phyloP scores from a whole-genome alignment of 371 early-diverging fungal genomes.

The Sporodiniella umbellata region DNA sequence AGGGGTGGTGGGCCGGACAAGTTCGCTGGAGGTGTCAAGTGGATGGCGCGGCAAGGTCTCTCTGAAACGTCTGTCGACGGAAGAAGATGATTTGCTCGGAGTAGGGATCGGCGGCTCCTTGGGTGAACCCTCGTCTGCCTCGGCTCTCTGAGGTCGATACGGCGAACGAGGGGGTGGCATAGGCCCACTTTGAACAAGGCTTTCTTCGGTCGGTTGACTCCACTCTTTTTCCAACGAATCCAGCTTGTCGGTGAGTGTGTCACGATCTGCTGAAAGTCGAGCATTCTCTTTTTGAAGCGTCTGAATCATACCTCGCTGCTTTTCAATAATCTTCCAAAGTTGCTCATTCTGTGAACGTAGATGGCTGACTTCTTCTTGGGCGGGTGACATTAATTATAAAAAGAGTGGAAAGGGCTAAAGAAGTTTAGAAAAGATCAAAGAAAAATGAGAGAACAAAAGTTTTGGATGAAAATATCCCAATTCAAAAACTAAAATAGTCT shows the following conservation, averaged over 20 bases:
- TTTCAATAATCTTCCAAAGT: conserved; percentile 89
- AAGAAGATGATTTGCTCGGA: conserved; percentile 27
- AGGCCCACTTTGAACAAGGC: conserved; percentile 26
- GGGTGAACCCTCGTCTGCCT: conserved; percentile 9
- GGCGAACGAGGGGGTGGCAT: conserved; percentile 34
- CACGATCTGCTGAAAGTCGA: conserved; percentile 51
- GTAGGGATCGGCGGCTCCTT: conserved; percentile 18
- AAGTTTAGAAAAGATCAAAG: not conserved
- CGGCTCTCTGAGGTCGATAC: conserved; percentile 25
- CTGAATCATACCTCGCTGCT: conserved; percentile 81
- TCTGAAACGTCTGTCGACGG: conserved; percentile 22
- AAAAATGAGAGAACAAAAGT: too few relatives aligned
- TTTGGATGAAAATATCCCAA: too few relatives aligned
- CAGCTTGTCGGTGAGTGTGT: conserved; percentile 44
- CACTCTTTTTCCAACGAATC: conserved; percentile 27
- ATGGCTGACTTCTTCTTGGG: conserved; percentile 24
- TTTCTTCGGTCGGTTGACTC: conserved; percentile 18
- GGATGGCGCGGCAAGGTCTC: conserved; percentile 32
- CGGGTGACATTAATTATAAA: conserved; percentile 3
- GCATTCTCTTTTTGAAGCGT: conserved; percentile 61
- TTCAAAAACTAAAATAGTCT: too few relatives aligned
- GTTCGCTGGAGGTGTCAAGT: too few relatives aligned
- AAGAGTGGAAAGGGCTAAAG: conserved; percentile 2
- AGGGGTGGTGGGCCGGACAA: too few relatives aligned
- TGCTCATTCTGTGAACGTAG: conserved; percentile 72